These are phyloP conservation scores for Picochlorum sp. DNA, from an alignment of 139 green algal genomes.

Conservation along the genomic window DNA sequence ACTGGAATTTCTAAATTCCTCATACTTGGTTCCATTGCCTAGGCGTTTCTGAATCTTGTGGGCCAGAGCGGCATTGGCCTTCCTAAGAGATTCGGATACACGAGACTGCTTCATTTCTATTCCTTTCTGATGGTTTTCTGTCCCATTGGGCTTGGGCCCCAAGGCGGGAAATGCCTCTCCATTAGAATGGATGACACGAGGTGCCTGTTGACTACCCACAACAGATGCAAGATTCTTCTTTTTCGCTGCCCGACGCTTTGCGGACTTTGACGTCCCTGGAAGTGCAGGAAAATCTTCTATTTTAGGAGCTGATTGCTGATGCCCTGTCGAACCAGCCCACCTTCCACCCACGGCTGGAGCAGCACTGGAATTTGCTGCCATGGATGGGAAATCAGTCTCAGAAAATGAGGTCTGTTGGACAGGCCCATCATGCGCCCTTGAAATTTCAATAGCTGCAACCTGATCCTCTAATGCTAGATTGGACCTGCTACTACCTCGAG, in stretches of 20 bases:
- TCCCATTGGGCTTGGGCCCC: constrained; percentile 1
- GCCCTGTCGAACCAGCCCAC: not conserved
- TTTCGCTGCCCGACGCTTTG: constrained; percentile 34
- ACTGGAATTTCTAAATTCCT: constrained; percentile 32
- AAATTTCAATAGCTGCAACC: constrained; percentile 7
- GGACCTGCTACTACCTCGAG: not conserved
- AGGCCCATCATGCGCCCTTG: not conserved
- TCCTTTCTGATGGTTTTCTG: not conserved
- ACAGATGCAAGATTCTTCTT: constrained; percentile 29
- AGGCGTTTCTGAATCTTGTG: constrained; percentile 47
- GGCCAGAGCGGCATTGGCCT: constrained; percentile 56
- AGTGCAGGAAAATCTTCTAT: constrained; percentile 59
- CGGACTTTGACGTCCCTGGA: constrained; percentile 36
- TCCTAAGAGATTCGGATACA: constrained; percentile 50
- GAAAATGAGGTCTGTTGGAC: not conserved
- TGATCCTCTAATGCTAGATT: not conserved
- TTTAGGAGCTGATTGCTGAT: not conserved
- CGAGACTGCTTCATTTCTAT: no score
- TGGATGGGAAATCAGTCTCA: constrained; percentile 13
- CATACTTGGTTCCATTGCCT: constrained; percentile 34
- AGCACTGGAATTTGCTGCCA: not conserved
- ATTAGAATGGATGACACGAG: not conserved
- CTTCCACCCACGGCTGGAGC: constrained; percentile 5
- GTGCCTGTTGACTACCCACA: constrained; percentile 10
- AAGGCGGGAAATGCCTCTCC: constrained; percentile 42